Base-by-base conservation (phyloP, 352 stramenopile genomes). In the Globisporangium mamillatum region DNA sequence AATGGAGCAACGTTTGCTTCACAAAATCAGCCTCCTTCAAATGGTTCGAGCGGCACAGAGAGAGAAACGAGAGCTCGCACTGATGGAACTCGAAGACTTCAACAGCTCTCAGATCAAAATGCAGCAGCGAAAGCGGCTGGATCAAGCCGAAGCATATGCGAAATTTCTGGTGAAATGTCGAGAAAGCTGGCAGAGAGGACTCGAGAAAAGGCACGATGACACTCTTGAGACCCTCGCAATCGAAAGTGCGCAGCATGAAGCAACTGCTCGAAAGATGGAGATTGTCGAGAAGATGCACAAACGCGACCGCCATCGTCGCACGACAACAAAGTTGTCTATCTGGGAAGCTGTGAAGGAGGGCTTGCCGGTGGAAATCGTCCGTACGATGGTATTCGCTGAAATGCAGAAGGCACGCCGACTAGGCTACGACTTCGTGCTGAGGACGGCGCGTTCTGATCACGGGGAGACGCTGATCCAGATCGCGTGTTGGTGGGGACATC, bases 301-400 rank as follows among this genome's bases (percentile, higher is more conserved):
- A 18, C 65, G 55, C 16, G 75, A 83, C 9, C 38, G 60, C 16
- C 59, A 80, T 1, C 61, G 68, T 1, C 76, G 75, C 10, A 66
- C 64, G 27, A 77, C 75, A 7, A 48, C 69, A 1, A 90, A 87
- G 29, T 41, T 91, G 12, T 90, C 82, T 0, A 88, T 90, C 32
- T 92, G 84, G 84, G 84, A 92, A 63, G 82, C 84, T 8, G 75
- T 79, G 1, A 82, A 78, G 57, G 84, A 85, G 69, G 84, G 84
- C 2, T 50, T 74, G 5, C 27, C 76, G 1, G 78, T 90, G 0
- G 78, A 89, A 2, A 67, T 78, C 16, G 68, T 92, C 50, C 80
- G 78, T 22, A 56, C 78, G 3, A 81, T 91, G 73, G 63, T 90
- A 0, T 80, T 77, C 59, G 77, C 74, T 0, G 84, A 92, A 60